Evolutionary conservation across 768 basidiomycete genomes (phyloP), one percentile per base, ranked within the genome.

Genomic region (Lactifluus pinguis): DNA sequence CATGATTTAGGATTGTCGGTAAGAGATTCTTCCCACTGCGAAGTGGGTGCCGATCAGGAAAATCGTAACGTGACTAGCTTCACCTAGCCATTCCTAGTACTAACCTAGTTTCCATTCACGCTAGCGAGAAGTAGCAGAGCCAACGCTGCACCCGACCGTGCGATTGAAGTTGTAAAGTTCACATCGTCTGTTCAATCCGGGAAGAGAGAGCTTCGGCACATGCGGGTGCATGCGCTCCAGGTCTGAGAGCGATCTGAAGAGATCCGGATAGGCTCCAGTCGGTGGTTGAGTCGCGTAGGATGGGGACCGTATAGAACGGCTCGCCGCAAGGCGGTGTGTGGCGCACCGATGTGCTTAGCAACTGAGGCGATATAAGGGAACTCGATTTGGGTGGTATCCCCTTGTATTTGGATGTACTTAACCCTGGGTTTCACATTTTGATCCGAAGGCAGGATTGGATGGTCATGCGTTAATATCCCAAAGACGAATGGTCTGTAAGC

Each of bases 201-300:
- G 38, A 5, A 13, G 38, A 13, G 13, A 68, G n/a, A 81, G 64
- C 13, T 54, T 61, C 0, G 76, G 76, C 1, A 74, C 71, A 41
- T 73, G 68, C 0, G 80, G 77, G 60, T 81, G 81, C 0, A 73
- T 71, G 1, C 69, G 69, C 55, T 82, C 81, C 44, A 83, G 72
- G 65, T 25, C 81, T 79, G 13, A 70, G 63, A 3, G 77, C 80
- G 53, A 83, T 83, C 32, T 65, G 67, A 53, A 72, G 63, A 0
- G 80, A 80, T 21, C 80, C 77, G 8, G 74, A 53, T 14, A 81
- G 34, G 6, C 67, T 56, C 2, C 63, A 57, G 5, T 70, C 71
- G 3, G 44, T 49, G 11, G 29, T 30, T 30, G 21, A 25, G 48
- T 45, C 19, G 44, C n/a, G 44, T 21, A 45, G 1, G 44, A 45